These are phyloP conservation scores for Saccharomycopsis sp. DNA, from an alignment of 805 yeast species.

Conservation along the genomic window DNA sequence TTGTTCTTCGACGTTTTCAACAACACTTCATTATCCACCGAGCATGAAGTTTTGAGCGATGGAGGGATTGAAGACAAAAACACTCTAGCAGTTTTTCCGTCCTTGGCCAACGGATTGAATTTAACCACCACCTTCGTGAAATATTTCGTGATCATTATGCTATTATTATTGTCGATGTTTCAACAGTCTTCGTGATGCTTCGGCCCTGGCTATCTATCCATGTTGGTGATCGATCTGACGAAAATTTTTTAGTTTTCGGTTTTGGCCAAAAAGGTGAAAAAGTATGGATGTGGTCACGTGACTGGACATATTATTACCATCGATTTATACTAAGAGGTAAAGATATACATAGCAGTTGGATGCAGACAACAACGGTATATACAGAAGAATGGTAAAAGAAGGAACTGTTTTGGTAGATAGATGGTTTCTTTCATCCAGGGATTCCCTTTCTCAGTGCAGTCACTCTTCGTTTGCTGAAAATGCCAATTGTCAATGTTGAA, in stretches of 20 bases:
- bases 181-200: background rate
- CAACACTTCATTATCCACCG: constrained; percentile 60
- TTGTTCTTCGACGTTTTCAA: constrained; percentile 35
- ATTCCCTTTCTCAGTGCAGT: background rate
- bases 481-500: background rate
- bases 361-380: too few species aligned
- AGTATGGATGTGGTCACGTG: background rate
- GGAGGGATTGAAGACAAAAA: constrained; percentile 80
- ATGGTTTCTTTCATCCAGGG: background rate
- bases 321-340: background rate
- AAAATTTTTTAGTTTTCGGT: background rate
- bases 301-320: background rate
- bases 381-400: too few species aligned
- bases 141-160: constrained; percentile 79
- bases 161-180: background rate
- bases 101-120: constrained; percentile 70
- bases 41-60: constrained; percentile 50
- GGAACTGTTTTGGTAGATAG: too few species aligned
- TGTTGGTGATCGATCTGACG: background rate
- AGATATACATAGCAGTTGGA: too few species aligned
- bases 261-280: background rate
- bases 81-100: constrained; percentile 74
- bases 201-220: background rate
- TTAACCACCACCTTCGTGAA: constrained; percentile 69
- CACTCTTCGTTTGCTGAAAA: too few species aligned